Evolutionary conservation across 2,329 filamentous ascomycete species (phyloP), one percentile per base, ranked within the genome.

Genomic region (Furcasterigmium sp.): DNA sequence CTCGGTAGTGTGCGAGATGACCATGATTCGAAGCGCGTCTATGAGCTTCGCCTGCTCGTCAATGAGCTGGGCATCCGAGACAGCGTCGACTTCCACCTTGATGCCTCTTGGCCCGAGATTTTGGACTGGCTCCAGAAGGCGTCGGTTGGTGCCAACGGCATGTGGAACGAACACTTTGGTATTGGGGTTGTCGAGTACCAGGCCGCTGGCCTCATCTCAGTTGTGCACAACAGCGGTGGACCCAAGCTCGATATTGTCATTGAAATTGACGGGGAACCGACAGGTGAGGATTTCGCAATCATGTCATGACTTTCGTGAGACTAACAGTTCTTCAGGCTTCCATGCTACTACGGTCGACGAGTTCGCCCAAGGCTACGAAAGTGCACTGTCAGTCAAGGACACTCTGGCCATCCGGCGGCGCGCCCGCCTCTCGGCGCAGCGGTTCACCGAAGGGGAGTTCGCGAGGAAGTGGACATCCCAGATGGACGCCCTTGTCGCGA

Each of bases 81-180:
- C 41, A 73, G 76, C 13, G 90, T 96, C 35, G 81, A 89, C 45
- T 98, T 98, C 61, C 79, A 94, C 50, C 83, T 90, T 44, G 91
- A 98, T 61, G 91, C 89, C 1, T 82, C 86, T 20, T 98, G 91
- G 90, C 81, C 86, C 4, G 80, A 89, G 53, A 87, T 98, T 42
- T 72, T 96, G 9, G 76, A 85, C 25, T 90, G 87, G 79, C 72
- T 97, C 47, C 71, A 80, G 42, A 81, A 73, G 49, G 83, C 86
- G 4, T 91, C 82, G 15, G 79, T 98, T 2, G 93, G 93, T 39
- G 90, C 95, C 23, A 98, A 98, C 55, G 89, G 87, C 57, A 98
- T 98, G 93, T 98, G 93, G 91, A 97, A 96, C 61, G 93, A 98
- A 68, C 93, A 98, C 64, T 98, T 98, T 61, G 93, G 93, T 18